Conservation (phyloP, 139 green algal genomes). For the Yamagishiella unicocca region DNA sequence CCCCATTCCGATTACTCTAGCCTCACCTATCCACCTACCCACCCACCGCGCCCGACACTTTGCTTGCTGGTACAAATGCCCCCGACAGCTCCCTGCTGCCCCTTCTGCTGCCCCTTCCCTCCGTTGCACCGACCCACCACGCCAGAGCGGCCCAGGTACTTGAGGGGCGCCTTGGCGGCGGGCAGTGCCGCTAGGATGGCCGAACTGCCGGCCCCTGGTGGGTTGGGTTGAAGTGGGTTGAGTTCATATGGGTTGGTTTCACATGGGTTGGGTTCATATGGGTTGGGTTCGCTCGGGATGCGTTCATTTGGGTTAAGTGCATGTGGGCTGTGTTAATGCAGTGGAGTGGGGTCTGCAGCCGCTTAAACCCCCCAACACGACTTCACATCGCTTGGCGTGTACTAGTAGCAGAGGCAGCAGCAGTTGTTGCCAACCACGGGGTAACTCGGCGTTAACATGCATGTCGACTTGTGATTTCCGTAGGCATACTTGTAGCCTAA, state of each 20-base stretch:
- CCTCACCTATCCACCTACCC: neutral
- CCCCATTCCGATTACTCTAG: neutral
- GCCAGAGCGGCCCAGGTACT: slow-evolving; percentile 78
- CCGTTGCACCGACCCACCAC: slow-evolving; percentile 49
- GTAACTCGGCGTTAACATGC: too few relatives aligned
- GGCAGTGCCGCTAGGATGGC: slow-evolving; percentile 49
- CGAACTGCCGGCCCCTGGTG: slow-evolving; percentile 39
- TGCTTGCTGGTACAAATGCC: neutral
- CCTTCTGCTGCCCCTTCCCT: neutral
- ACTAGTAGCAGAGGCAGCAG: too few relatives aligned
- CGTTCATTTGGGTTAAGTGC: neutral
- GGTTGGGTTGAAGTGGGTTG: neutral
- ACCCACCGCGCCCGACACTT: neutral
- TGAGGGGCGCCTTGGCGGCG: slow-evolving; percentile 54
- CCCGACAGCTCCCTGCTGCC: neutral
- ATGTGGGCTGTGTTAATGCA: too few relatives aligned
- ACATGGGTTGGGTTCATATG: neutral
- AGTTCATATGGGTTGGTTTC: neutral
- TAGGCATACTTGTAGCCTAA: too few relatives aligned
- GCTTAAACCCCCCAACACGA: too few relatives aligned
- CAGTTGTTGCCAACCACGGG: too few relatives aligned
- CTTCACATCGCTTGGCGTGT: too few relatives aligned
- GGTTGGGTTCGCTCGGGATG: neutral
- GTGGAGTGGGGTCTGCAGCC: too few relatives aligned
- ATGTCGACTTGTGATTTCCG: too few relatives aligned